Base-by-base conservation (phyloP, 148 eudicot species). In the Rhododendron molle region DNA sequence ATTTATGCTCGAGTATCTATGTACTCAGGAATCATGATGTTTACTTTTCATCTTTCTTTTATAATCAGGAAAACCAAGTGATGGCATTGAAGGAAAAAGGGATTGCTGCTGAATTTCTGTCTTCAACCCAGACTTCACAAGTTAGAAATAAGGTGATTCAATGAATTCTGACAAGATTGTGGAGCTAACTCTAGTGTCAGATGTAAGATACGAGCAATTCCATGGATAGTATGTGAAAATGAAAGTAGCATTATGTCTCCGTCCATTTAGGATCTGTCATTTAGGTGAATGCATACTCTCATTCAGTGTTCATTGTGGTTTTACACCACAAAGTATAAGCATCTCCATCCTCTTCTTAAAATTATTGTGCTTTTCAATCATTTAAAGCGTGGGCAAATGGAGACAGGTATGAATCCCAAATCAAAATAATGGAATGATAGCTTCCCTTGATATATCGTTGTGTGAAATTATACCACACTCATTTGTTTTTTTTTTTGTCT, bases 11-110 rank as follows among this genome's bases (percentile, higher is more conserved):
- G 23, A n/a, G 52, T 47, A 65, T 81, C 72, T 32, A 20, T 47
- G 13, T 76, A 28, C 14, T 13, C 14, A 49, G 76, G 82, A 80
- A 76, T 77, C 43, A 73, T 44, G 52, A 76, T 36, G 56, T 26
- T 49, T 21, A 58, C 11, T 30, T 83, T 87, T n/a, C 46, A 34
- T 78, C 78, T 36, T 26, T 58, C 28, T 10, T 85, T 36, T 36
- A 15, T 20, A 58, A 46, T n/a, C 58, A 96, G 99, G 99, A 96
- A 92, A 96, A 96, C 89, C 99, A 96, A 92, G 99, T 96, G 83
- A 89, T 69, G 88, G 93, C 94, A 65, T 85, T 96, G 87, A 96
- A 94, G 89, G 92, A 89, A 83, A 94, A 92, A 91, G 95, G 97
- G 44, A 91, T 96, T 84, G 93, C 95, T 84, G 99, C 98, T 85